Evolutionary conservation across 2,329 filamentous ascomycete species (phyloP).

Genomic region (Zasmidium angulare): DNA sequence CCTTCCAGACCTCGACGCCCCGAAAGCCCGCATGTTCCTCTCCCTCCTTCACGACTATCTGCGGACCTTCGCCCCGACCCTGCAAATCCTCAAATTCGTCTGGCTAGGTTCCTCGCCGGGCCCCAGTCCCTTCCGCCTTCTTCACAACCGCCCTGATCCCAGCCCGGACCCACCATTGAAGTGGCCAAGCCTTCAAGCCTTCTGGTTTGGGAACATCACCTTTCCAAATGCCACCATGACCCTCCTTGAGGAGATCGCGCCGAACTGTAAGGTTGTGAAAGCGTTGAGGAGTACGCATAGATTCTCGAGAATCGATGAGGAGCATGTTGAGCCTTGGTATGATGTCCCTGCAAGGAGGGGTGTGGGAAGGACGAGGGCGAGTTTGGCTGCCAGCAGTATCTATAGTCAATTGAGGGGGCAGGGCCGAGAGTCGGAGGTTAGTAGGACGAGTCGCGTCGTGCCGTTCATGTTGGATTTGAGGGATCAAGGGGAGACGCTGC

Average conservation of each 20-base stretch:
- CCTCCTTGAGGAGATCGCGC: slow-evolving; percentile 6
- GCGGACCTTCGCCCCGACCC: slow-evolving; percentile 28
- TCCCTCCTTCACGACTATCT: slow-evolving; percentile 35
- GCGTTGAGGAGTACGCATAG: slow-evolving; percentile 16
- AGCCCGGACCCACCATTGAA: slow-evolving; percentile 14
- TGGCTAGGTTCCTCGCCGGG: slow-evolving; percentile 31
- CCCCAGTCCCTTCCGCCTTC: slow-evolving; percentile 31
- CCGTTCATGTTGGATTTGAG: not conserved
- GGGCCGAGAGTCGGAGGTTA: not conserved
- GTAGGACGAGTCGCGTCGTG: not conserved
- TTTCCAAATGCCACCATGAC: slow-evolving; percentile 15
- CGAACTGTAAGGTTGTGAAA: slow-evolving; percentile 12
- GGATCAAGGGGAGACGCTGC: not conserved
- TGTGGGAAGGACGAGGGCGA: not conserved
- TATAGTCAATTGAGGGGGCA: not conserved
- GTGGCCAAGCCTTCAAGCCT: slow-evolving; percentile 26
- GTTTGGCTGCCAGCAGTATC: slow-evolving; percentile 1
- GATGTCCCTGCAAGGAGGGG: slow-evolving; percentile 4
- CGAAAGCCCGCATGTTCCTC: slow-evolving; percentile 24
- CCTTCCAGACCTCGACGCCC: not conserved
- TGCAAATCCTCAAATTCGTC: slow-evolving; percentile 30
- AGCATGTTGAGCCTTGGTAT: slow-evolving; percentile 17
- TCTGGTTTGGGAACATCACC: slow-evolving; percentile 28
- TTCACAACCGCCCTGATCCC: slow-evolving; percentile 15
- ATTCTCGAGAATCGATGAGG: not conserved